phyloP scores from a whole-genome alignment of 192 early-diverging fungal species.

The Entomortierella lignicola region DNA sequence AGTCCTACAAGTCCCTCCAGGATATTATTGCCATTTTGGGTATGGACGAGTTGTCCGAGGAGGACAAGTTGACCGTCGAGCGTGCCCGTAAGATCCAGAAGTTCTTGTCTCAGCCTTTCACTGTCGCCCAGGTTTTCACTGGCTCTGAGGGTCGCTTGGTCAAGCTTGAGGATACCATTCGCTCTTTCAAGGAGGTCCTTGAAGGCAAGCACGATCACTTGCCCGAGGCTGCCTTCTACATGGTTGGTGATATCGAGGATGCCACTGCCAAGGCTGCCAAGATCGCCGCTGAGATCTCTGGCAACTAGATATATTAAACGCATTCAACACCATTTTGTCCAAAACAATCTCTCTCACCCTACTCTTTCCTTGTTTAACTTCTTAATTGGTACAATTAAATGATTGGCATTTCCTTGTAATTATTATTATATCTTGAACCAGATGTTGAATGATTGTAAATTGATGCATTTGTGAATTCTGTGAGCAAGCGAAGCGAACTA shows the following conservation, averaged over 20 bases:
- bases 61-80: constrained; percentile 98
- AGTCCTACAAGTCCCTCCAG: too few relatives aligned
- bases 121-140: constrained; percentile 97
- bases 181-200: constrained; percentile 97
- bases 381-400: constrained; percentile 19
- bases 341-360: constrained; percentile 17
- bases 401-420: neutral
- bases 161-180: constrained; percentile 90
- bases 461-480: too few relatives aligned
- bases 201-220: constrained; percentile 96
- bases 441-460: too few relatives aligned
- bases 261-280: constrained; percentile 88
- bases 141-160: constrained; percentile 97
- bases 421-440: too few relatives aligned
- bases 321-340: neutral
- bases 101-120: constrained; percentile 99
- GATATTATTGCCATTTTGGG: too few relatives aligned
- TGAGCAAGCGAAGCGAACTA: too few relatives aligned
- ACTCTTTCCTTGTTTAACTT: constrained; percentile 8
- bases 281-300: constrained; percentile 54
- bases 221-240: constrained; percentile 98
- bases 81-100: constrained; percentile 99
- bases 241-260: constrained; percentile 97
- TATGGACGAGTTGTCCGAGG: constrained; percentile 98
- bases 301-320: constrained; percentile 38